Evolutionary conservation across 805 yeast species (phyloP).

Genomic region (Wickerhamomyces ciferrii): DNA sequence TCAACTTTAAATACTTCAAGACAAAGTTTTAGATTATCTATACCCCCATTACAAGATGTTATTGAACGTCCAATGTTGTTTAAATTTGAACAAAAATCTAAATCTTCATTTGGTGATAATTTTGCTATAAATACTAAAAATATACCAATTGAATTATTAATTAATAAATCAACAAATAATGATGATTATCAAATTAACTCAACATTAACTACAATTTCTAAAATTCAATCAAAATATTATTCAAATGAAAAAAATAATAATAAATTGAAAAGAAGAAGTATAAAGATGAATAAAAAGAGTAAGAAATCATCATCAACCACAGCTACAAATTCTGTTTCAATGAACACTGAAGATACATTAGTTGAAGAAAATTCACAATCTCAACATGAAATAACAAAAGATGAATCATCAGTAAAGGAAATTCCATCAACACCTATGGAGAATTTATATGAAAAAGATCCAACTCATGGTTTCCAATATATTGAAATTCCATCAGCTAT

Average conservation of each 20-base stretch:
- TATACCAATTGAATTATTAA: slow-evolving; percentile 18
- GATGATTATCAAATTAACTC: slow-evolving; percentile 10
- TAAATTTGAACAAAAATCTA: slow-evolving; percentile 13
- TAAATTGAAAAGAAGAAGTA: slow-evolving; percentile 15
- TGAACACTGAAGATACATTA: slow-evolving; percentile 16
- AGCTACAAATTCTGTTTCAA: slow-evolving; percentile 8
- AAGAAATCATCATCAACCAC: too few species aligned
- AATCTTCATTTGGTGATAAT: slow-evolving; percentile 3
- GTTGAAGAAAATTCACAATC: slow-evolving; percentile 8
- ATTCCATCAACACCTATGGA: neutral
- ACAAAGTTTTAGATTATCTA: slow-evolving; percentile 70
- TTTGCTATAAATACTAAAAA: slow-evolving; percentile 7
- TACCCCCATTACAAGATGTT: slow-evolving; percentile 52
- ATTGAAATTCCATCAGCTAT: neutral
- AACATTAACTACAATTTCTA: slow-evolving; percentile 17
- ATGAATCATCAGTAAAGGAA: neutral
- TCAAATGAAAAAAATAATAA: slow-evolving; percentile 16
- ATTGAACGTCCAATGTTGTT: slow-evolving; percentile 45
- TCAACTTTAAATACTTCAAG: slow-evolving; percentile 68
- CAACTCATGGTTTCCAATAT: neutral
- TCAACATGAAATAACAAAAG: neutral
- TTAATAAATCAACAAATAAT: slow-evolving; percentile 3
- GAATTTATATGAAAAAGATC: neutral
- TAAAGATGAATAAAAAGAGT: slow-evolving; percentile 13
- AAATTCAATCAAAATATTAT: slow-evolving; percentile 20